Conservation (phyloP, 495 filamentous ascomycete genomes). For the Astrocystis sublimbata region DNA sequence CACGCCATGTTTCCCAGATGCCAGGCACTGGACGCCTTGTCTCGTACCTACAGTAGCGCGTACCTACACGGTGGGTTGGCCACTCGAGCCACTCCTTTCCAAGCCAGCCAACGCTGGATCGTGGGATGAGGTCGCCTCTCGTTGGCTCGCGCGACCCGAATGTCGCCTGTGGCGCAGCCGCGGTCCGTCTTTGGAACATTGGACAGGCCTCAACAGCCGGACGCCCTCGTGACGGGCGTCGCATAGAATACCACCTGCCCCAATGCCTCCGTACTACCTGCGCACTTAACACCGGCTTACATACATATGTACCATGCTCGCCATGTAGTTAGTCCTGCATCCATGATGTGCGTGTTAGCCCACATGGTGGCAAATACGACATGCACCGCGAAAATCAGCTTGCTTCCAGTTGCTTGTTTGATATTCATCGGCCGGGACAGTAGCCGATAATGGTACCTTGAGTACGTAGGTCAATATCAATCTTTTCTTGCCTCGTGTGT, state of each 20-base stretch:
- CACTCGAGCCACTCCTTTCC: neutral
- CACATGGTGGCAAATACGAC: neutral
- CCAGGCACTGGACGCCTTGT: neutral
- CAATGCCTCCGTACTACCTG: neutral
- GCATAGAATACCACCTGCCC: neutral
- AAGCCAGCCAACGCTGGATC: too few species aligned
- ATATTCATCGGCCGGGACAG: neutral
- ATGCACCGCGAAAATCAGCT: neutral
- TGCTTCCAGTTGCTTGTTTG: slow-evolving; percentile 6
- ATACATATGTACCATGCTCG: too few species aligned
- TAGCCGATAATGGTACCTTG: neutral
- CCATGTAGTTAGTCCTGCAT: too few species aligned
- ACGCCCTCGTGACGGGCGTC: slow-evolving; percentile 3
- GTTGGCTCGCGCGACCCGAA: slow-evolving; percentile 12
- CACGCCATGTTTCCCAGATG: neutral
- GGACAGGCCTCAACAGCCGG: neutral
- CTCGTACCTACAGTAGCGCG: slow-evolving; percentile 15
- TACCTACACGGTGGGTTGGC: neutral
- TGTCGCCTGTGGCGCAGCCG: slow-evolving; percentile 7
- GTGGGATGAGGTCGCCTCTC: too few species aligned
- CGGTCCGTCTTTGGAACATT: too few species aligned
- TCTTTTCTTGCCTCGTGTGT: slow-evolving; percentile 1
- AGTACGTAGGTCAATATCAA: too few species aligned
- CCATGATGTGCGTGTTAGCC: too few species aligned
- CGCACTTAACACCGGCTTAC: too few species aligned